Conservation (phyloP, 1,284 basidiomycete species). For the Xanthoconium separans region DNA sequence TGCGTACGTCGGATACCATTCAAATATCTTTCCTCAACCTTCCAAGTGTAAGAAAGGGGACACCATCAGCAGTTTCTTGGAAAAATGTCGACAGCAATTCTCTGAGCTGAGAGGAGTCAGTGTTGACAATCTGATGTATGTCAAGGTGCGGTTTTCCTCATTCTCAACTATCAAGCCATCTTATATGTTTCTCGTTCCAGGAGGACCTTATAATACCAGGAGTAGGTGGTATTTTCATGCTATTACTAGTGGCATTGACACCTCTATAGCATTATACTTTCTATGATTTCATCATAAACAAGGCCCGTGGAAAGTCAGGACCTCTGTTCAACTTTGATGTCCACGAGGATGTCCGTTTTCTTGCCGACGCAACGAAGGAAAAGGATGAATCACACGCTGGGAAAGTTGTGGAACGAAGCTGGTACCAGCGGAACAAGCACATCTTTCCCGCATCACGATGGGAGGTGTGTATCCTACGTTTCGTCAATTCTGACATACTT, state of each 20-base stretch:
- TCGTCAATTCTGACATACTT: neutral
- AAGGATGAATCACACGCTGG: constrained; percentile 99
- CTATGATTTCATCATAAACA: constrained; percentile 98
- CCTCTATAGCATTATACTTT: constrained; percentile 87
- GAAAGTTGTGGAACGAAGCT: constrained; percentile 95
- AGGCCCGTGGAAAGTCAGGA: constrained; percentile 96
- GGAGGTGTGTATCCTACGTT: constrained; percentile 60
- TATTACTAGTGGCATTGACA: constrained; percentile 13
- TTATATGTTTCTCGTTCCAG: constrained; percentile 39
- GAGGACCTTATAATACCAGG: constrained; percentile 96
- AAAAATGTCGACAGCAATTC: constrained; percentile 91
- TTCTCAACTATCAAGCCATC: neutral
- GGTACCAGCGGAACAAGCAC: constrained; percentile 96
- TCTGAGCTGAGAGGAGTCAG: constrained; percentile 87
- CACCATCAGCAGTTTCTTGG: constrained; percentile 83
- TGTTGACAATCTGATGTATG: constrained; percentile 97
- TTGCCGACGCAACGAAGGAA: constrained; percentile 94
- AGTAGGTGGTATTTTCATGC: constrained; percentile 43
- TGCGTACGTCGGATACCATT: constrained; percentile 42
- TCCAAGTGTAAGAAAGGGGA: constrained; percentile 97
- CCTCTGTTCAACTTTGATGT: constrained; percentile 99
- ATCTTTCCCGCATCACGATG: constrained; percentile 95
- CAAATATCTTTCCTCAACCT: neutral
- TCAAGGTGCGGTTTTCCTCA: constrained; percentile 68
- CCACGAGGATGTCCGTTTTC: constrained; percentile 93